Evolutionary conservation across 2,329 filamentous ascomycete genomes (phyloP).

Genomic region (Talaromyces sp.): DNA sequence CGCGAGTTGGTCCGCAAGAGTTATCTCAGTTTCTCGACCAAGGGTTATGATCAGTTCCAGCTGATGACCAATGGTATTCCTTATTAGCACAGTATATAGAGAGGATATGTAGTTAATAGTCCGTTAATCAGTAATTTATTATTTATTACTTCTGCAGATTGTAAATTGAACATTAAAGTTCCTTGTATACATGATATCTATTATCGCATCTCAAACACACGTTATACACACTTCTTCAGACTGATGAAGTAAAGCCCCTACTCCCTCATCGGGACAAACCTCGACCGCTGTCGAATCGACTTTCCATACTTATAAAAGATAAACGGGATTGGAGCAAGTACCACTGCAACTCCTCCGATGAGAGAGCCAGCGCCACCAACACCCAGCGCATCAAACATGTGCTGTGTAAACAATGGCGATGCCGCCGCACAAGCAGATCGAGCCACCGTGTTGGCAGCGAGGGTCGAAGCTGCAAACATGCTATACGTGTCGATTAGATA

Average conservation of each 20-base stretch:
- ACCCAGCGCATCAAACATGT: conserved; percentile 61
- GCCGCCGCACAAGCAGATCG: conserved; percentile 62
- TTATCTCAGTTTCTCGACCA: conserved; percentile 84
- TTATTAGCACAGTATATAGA: conserved; percentile 52
- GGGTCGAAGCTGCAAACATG: conserved; percentile 68
- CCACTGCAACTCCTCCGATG: conserved; percentile 20
- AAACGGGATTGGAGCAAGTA: conserved; percentile 38
- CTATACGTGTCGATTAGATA: conserved; percentile 68
- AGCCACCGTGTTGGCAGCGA: conserved; percentile 68
- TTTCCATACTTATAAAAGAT: conserved; percentile 41
- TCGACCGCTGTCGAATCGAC: conserved; percentile 24
- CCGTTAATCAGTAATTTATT: not conserved
- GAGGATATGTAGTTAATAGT: not conserved
- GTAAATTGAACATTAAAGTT: not conserved
- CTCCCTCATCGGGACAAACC: conserved; percentile 29
- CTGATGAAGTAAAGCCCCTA: conserved; percentile 10
- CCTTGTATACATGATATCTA: not conserved
- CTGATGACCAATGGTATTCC: conserved; percentile 95
- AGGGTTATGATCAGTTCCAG: conserved; percentile 97
- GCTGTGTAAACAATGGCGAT: conserved; percentile 64
- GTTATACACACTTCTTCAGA: not conserved
- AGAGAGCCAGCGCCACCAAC: conserved; percentile 70
- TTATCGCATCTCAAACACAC: not conserved
- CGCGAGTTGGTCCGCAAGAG: conserved; percentile 84
- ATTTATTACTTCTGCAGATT: not conserved